Conservation (phyloP, 1,139 yeast genomes). For the Geotrichum phurueaensis region DNA sequence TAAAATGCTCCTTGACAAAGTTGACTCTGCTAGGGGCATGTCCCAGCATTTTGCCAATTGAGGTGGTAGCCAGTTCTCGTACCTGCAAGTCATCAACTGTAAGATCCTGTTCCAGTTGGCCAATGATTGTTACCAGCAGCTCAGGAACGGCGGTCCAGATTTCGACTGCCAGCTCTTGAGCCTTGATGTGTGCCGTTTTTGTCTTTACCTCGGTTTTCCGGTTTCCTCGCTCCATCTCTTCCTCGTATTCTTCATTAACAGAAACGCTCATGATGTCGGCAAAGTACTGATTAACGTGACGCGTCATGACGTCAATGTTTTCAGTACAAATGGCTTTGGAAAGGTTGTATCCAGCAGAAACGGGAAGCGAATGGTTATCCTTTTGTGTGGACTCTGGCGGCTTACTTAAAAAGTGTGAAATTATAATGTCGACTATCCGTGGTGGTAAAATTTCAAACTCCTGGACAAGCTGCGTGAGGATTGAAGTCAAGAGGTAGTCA, state of each 20-base stretch:
- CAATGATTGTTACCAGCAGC: constrained; percentile 64
- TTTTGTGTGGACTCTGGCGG: constrained; percentile 35
- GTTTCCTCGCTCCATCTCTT: constrained; percentile 28
- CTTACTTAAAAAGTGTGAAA: constrained; percentile 47
- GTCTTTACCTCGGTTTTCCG: constrained; percentile 1
- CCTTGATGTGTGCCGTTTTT: constrained; percentile 21
- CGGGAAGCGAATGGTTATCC: constrained; percentile 30
- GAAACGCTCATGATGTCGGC: constrained; percentile 54
- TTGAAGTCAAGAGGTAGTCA: constrained; percentile 59
- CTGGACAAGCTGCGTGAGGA: constrained; percentile 68
- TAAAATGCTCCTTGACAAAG: constrained; percentile 54
- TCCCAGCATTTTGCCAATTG: constrained; percentile 64
- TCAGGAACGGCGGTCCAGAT: constrained; percentile 80
- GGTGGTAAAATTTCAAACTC: constrained; percentile 69
- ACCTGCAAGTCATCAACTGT: constrained; percentile 57
- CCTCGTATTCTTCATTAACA: constrained; percentile 30
- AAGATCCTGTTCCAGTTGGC: constrained; percentile 74
- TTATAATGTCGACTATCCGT: constrained; percentile 54
- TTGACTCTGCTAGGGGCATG: constrained; percentile 46
- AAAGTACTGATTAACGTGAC: constrained; percentile 73
- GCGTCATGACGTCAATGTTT: constrained; percentile 68
- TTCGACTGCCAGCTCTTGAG: constrained; percentile 56
- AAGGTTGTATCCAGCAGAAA: constrained; percentile 58
- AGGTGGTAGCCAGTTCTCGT: constrained; percentile 63
- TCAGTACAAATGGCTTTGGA: constrained; percentile 64